Evolutionary conservation across 2,329 filamentous ascomycete genomes (phyloP), one percentile per base, ranked within the genome.

Genomic region (Arachnomyces sp.): DNA sequence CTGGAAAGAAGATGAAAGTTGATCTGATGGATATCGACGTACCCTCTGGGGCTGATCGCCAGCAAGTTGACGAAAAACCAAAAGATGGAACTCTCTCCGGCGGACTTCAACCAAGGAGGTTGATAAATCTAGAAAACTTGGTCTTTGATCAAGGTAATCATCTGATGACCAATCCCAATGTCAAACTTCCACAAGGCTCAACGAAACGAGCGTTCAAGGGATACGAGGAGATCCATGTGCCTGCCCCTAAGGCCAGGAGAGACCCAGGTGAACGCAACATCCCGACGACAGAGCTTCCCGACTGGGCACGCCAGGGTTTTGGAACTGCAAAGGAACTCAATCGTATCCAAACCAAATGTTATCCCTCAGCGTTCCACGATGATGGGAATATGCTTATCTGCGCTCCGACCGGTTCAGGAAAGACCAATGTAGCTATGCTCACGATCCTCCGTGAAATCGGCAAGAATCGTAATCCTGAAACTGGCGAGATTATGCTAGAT

Each of bases 361-460:
- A 80, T 58, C 84, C 87, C 1, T 80, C 84, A 2, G 92, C 92
- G 0, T 98, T 98, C 57, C 76, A 87, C 44, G 84, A 90, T 45
- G 93, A 98, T 58, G 90, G 88, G 25, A 98, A 98, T 59, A 88
- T 98, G 85, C 81, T 98, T 41, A 83, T 98, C 57, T 98, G 92
- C 61, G 93, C 92, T 5, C 92, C 92, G 1, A 98, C 92, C 36
- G 92, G 92, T 50, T 94, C 88, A 60, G 92, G 92, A 58, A 98
- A 98, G 69, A 98, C 92, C 2, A 98, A 98, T 56, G 92, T 98
- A 38, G 90, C 90, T 31, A 96, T 98, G 90, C 72, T 98, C 47
- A 82, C 90, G 2, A 96, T 98, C 57, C 74, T 98, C 30, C 85
- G 90, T 47, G 93, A 98, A 61, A 88, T 98, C 57, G 92, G 92